A percentile compares a stretch with the other conserved stretches of the same genome.
phyloP scores from a whole-genome alignment of 352 stramenopile species.

The Pythium catenulatum region DNA sequence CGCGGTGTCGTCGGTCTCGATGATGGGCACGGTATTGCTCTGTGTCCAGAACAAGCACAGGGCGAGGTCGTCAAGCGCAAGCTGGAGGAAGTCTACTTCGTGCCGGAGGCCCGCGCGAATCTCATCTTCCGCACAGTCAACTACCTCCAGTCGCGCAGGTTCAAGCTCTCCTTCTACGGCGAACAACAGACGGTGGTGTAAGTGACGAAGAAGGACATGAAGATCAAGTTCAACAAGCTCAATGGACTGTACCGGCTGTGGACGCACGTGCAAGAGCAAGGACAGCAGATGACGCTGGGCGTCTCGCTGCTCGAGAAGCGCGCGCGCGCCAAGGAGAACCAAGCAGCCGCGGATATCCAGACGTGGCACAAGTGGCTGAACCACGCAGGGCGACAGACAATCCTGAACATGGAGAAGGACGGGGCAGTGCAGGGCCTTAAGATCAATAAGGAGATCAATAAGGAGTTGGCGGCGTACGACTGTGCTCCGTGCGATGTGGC shows the following conservation, averaged over 20 bases:
- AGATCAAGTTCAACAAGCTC: background rate
- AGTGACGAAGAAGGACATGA: background rate
- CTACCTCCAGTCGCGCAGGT: background rate
- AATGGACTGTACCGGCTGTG: background rate
- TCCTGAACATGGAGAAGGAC: background rate
- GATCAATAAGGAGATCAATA: conserved; percentile 36
- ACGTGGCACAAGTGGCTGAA: conserved; percentile 2
- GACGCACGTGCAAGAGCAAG: background rate
- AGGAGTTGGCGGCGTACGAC: conserved; percentile 5
- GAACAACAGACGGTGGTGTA: background rate
- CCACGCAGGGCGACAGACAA: background rate
- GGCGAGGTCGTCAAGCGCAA: background rate
- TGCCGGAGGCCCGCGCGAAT: background rate
- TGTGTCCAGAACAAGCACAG: background rate
- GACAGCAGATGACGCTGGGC: background rate
- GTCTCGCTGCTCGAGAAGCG: background rate
- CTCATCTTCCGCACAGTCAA: background rate
- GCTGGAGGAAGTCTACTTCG: background rate
- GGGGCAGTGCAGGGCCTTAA: background rate
- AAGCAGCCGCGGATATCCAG: background rate
- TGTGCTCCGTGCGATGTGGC: background rate
- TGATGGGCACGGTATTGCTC: background rate
- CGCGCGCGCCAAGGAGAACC: background rate
- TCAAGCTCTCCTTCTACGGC: background rate
- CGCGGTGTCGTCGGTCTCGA: background rate